A percentile compares a stretch with the other conserved stretches of the same genome.
Conservation (phyloP, 2,329 filamentous ascomycete species). For the Chlorencoelia australis region DNA sequence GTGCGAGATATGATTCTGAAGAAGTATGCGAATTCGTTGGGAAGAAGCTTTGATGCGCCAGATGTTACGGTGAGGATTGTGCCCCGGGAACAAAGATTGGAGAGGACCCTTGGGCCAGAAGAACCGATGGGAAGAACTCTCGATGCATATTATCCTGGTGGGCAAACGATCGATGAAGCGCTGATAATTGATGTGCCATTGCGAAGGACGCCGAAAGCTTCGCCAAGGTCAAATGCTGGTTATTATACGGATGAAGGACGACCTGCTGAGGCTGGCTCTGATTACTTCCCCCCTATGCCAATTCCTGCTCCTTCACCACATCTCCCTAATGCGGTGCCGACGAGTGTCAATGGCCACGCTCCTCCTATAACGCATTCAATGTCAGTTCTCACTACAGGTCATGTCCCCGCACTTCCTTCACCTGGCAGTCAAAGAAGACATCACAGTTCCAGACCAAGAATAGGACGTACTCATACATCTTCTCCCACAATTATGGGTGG, state of each 20-base stretch:
- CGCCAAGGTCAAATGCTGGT: conserved; percentile 49
- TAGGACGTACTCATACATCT: conserved; percentile 64
- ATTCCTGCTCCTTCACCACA: conserved; percentile 27
- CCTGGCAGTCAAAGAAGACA: conserved; percentile 58
- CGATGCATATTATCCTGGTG: conserved; percentile 75
- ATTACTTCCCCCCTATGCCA: conserved; percentile 74
- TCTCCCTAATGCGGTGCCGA: conserved; percentile 22
- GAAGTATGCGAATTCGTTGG: conserved; percentile 91
- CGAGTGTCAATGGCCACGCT: conserved; percentile 17
- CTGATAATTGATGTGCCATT: conserved; percentile 79
- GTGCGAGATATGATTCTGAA: conserved; percentile 83
- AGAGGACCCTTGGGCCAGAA: conserved; percentile 72
- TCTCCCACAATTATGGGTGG: conserved; percentile 60
- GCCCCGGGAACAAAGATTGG: conserved; percentile 55
- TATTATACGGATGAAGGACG: conserved; percentile 49
- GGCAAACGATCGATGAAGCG: conserved; percentile 81
- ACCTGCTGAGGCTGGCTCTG: conserved; percentile 59
- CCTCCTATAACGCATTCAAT: conserved; percentile 52
- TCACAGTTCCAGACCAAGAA: conserved; percentile 48
- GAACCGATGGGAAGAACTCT: conserved; percentile 71
- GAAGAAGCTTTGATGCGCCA: conserved; percentile 79
- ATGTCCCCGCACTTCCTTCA: conserved; percentile 71
- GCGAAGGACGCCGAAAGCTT: conserved; percentile 68
- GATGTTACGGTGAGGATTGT: conserved; percentile 74
- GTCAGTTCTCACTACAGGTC: conserved; percentile 69